A percentile compares a stretch with the other conserved stretches of the same genome.
Conservation (phyloP, 2,329 filamentous ascomycete genomes). For the Aspergillaceae sp. region DNA sequence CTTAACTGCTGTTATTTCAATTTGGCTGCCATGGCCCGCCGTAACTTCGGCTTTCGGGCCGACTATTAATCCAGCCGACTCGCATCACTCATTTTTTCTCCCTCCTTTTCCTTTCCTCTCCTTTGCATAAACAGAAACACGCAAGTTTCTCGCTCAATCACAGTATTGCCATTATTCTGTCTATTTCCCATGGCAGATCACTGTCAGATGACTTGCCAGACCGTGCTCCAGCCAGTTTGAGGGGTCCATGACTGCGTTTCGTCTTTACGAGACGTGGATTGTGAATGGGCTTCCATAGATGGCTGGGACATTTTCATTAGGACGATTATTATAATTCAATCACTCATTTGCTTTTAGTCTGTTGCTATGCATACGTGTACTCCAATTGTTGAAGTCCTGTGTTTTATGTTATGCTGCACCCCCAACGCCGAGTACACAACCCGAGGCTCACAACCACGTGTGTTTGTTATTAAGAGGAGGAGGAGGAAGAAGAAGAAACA, state of each 20-base stretch:
- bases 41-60: no score
- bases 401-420: no score
- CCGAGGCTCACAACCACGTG: no score
- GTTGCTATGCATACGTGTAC: background rate
- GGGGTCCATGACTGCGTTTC: constrained; percentile 30
- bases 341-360: no score
- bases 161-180: no score
- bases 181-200: constrained; percentile 16
- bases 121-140: constrained; percentile 17
- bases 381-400: background rate
- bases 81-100: constrained; percentile 5
- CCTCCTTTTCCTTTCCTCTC: constrained; percentile 3
- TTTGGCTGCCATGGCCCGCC: no score
- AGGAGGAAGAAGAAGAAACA: background rate
- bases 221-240: constrained; percentile 38
- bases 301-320: constrained; percentile 26
- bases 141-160: constrained; percentile 13
- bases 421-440: no score
- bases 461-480: no score
- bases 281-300: constrained; percentile 41
- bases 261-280: background rate
- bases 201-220: constrained; percentile 33
- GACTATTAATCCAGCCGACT: no score
- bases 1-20: no score
- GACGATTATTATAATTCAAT: background rate